Evolutionary conservation across 768 basidiomycete species (phyloP).

Genomic region (Agaricus sinodeliciosus): DNA sequence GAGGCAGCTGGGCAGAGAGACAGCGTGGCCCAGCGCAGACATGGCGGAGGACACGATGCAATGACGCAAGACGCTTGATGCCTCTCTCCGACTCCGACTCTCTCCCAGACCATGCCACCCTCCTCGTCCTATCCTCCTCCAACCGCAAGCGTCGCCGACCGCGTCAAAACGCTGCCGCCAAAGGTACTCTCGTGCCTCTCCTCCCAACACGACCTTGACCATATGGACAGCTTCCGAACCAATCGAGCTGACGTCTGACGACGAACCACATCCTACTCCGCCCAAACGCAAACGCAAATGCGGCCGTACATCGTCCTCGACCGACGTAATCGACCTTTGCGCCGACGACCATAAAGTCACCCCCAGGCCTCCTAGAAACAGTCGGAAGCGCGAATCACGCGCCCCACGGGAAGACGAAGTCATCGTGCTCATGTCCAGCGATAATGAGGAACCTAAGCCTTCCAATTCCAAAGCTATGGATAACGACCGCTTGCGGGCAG

Average conservation of each 20-base stretch:
- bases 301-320: not conserved
- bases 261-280: slow-evolving; percentile 3
- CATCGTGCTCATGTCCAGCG: slow-evolving; percentile 14
- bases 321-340: slow-evolving; percentile 19
- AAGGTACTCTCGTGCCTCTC: slow-evolving; percentile 2
- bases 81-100: slow-evolving; percentile 8
- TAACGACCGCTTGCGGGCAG: not conserved
- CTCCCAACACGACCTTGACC: not conserved
- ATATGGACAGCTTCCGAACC: slow-evolving; percentile 1
- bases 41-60: not conserved
- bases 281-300: slow-evolving; percentile 7
- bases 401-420: slow-evolving; percentile 3
- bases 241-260: slow-evolving; percentile 12
- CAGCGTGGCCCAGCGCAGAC: slow-evolving; percentile 1
- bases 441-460: slow-evolving; percentile 12
- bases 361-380: not conserved
- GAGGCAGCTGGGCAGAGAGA: slow-evolving; percentile 1
- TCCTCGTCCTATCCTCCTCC: not conserved
- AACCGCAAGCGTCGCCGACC: not conserved
- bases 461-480: not conserved
- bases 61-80: not conserved
- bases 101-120: not conserved
- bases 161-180: not conserved
- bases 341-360: slow-evolving; percentile 14
- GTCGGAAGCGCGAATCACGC: not conserved